Evolutionary conservation across 306 rosid genomes (phyloP).

Genomic region (Trifolium subterraneum): DNA sequence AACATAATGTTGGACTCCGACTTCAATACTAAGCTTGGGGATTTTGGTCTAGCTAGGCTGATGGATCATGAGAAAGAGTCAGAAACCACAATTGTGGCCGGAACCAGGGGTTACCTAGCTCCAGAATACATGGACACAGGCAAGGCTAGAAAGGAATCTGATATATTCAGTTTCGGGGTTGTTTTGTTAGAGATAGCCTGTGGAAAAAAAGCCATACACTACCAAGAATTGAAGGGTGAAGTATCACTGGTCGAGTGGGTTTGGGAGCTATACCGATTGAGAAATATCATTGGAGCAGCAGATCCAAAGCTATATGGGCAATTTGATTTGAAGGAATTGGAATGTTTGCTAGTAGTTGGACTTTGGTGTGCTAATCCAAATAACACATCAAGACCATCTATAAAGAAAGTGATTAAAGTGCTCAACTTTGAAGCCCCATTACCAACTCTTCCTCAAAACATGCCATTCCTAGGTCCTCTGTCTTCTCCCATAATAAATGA

Average conservation of each 20-base stretch:
- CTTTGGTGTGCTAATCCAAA: constrained; percentile 44
- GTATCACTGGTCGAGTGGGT: constrained; percentile 42
- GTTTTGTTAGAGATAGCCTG: constrained; percentile 57
- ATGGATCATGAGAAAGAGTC: constrained; percentile 32
- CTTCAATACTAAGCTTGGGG: constrained; percentile 49
- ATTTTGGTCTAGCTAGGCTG: constrained; percentile 42
- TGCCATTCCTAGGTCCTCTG: constrained; percentile 13
- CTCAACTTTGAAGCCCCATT: constrained; percentile 39
- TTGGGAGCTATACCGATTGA: constrained; percentile 45
- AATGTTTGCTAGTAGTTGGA: constrained; percentile 31
- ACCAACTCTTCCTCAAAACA: constrained; percentile 33
- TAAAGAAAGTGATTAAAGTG: constrained; percentile 34
- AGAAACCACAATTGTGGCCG: constrained; percentile 32
- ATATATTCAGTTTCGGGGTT: constrained; percentile 53
- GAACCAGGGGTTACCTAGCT: constrained; percentile 44
- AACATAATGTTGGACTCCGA: constrained; percentile 41
- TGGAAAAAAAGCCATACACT: constrained; percentile 48
- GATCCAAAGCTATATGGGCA: constrained; percentile 39
- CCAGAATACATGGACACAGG: constrained; percentile 34
- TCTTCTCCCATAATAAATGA: neutral
- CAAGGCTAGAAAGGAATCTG: constrained; percentile 35
- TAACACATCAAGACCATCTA: constrained; percentile 7
- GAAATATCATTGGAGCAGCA: constrained; percentile 20
- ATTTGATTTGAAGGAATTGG: constrained; percentile 41
- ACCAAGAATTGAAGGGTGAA: neutral